These are phyloP conservation scores for Dalbergia cultrata DNA, from an alignment of 306 rosid genomes.

Conservation along the genomic window DNA sequence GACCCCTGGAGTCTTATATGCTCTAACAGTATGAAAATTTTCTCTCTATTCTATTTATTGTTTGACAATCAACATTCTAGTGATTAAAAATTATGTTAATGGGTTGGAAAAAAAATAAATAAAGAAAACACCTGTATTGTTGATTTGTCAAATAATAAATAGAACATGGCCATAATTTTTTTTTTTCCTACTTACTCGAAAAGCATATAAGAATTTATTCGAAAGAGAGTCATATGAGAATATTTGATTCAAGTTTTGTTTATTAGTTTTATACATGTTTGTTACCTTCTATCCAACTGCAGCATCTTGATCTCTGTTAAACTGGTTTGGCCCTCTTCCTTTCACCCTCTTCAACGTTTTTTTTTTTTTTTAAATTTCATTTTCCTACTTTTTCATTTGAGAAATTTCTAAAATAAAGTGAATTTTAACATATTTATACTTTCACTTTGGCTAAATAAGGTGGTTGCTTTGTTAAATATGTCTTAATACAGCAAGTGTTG, in stretches of 20 bases:
- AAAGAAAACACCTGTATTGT: too few species aligned
- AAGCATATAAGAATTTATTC: too few species aligned
- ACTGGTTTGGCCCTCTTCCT: slow-evolving; percentile 45
- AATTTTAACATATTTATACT: not conserved
- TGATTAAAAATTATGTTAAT: too few species aligned
- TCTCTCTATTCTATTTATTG: too few species aligned
- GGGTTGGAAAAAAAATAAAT: too few species aligned
- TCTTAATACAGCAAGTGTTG: not conserved
- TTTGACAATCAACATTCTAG: too few species aligned
- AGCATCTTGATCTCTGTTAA: slow-evolving; percentile 27
- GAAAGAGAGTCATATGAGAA: not conserved
- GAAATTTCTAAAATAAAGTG: not conserved
- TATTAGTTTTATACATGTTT: slow-evolving; percentile 5
- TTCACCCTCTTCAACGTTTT: not conserved
- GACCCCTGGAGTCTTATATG: too few species aligned
- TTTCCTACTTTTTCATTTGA: not conserved
- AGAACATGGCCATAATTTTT: too few species aligned
- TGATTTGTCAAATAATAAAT: too few species aligned
- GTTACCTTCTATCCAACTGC: not conserved
- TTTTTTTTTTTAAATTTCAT: not conserved
- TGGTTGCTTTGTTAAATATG: not conserved
- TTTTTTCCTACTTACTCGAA: too few species aligned
- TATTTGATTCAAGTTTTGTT: not conserved
- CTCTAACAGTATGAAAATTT: too few species aligned
- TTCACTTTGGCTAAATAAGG: not conserved